Percentiles rank a stretch among this genome's conserved stretches.
Conservation (phyloP, 768 basidiomycete species). For the Naganishia onofrii region DNA sequence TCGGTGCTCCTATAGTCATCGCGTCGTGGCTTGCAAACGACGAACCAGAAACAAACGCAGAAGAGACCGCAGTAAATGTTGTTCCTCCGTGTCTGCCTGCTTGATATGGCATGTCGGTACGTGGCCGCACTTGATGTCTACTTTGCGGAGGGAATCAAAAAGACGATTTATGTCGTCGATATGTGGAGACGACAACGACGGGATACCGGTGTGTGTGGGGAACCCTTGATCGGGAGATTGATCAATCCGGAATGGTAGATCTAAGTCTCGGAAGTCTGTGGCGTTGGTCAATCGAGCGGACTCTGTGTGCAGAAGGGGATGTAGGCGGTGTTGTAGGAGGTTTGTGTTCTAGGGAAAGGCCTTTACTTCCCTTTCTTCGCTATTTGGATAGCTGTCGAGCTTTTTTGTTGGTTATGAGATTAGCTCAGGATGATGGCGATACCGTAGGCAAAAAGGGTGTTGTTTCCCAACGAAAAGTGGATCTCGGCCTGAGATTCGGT, state of each 20-base stretch:
- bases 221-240: background rate
- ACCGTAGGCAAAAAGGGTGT: no score
- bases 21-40: background rate
- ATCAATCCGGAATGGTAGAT: background rate
- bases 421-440: background rate
- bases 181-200: background rate
- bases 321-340: no score
- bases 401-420: background rate
- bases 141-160: background rate
- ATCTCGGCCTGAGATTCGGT: no score
- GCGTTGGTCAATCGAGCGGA: background rate
- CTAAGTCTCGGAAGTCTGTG: conserved; percentile 6
- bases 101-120: conserved; percentile 4
- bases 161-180: background rate
- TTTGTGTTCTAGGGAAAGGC: background rate
- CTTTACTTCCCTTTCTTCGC: background rate
- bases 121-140: background rate
- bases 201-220: background rate
- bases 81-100: conserved; percentile 6
- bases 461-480: no score
- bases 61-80: conserved; percentile 3
- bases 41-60: conserved; percentile 11
- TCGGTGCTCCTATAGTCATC: conserved; percentile 10
- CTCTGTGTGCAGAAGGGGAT: background rate
- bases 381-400: background rate